Evolutionary conservation across 116 monocot species (phyloP).

Genomic region (Cymodocea nodosa): DNA sequence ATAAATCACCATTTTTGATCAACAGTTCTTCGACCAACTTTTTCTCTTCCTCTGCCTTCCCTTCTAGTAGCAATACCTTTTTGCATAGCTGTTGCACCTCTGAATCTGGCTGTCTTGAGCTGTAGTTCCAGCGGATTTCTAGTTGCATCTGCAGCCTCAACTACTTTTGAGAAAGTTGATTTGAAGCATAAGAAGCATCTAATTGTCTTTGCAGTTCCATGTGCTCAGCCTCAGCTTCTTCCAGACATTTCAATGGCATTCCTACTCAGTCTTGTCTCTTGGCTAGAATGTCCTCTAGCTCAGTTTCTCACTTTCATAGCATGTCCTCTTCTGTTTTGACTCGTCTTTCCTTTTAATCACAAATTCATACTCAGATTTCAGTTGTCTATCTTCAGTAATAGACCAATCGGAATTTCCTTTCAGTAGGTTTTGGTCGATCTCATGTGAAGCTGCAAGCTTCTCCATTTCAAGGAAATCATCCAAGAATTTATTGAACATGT

Average conservation of each 20-base stretch:
- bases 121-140: slow-evolving; percentile 13
- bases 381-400: neutral
- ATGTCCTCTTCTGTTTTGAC: slow-evolving; percentile 26
- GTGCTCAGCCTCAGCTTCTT: slow-evolving; percentile 20
- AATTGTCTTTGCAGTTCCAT: slow-evolving; percentile 27
- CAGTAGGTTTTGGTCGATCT: no score
- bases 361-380: neutral
- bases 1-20: no score
- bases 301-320: slow-evolving; percentile 25
- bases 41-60: slow-evolving; percentile 29
- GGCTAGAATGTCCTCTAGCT: slow-evolving; percentile 17
- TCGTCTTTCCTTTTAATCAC: slow-evolving; percentile 5
- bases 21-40: no score
- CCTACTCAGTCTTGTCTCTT: slow-evolving; percentile 16
- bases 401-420: slow-evolving; percentile 7
- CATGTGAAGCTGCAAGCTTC: no score
- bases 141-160: slow-evolving; percentile 11
- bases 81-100: slow-evolving; percentile 16
- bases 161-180: slow-evolving; percentile 16
- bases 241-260: slow-evolving; percentile 9
- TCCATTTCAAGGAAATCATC: no score
- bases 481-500: no score
- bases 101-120: neutral
- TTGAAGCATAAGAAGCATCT: slow-evolving; percentile 18
- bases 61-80: slow-evolving; percentile 26